Percentiles rank a stretch among this genome's conserved stretches.
These are phyloP conservation scores for Wakefieldia striispora DNA, from an alignment of 768 basidiomycete genomes.

Conservation along the genomic window DNA sequence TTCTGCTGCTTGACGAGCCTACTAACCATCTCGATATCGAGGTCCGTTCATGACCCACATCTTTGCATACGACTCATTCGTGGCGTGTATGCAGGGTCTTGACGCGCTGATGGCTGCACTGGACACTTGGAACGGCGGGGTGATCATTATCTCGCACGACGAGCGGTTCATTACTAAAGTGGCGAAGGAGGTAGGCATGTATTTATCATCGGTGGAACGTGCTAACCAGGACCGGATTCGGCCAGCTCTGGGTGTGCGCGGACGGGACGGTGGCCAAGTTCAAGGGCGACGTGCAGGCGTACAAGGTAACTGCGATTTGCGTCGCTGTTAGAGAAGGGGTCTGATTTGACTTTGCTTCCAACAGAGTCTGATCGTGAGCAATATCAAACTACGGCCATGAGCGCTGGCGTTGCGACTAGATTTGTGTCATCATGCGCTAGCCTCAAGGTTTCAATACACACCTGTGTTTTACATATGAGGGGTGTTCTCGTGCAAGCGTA, in stretches of 20 bases:
- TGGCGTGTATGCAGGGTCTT: slow-evolving; percentile 59
- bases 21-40: slow-evolving; percentile 97
- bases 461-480: too few species aligned
- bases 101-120: slow-evolving; percentile 91
- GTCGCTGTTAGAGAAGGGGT: neutral
- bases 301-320: slow-evolving; percentile 60
- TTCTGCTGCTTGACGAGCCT: slow-evolving; percentile 94
- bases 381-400: slow-evolving; percentile 57
- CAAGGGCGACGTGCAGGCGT: slow-evolving; percentile 85
- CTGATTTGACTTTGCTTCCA: neutral
- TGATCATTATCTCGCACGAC: slow-evolving; percentile 94
- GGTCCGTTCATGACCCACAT: slow-evolving; percentile 36
- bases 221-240: slow-evolving; percentile 2
- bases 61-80: neutral
- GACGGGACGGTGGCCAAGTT: slow-evolving; percentile 81
- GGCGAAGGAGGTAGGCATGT: slow-evolving; percentile 62
- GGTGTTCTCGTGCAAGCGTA: too few species aligned
- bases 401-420: neutral
- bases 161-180: slow-evolving; percentile 92
- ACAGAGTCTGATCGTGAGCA: slow-evolving; percentile 74
- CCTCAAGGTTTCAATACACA: too few species aligned
- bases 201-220: neutral
- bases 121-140: slow-evolving; percentile 82
- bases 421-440: too few species aligned
- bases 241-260: slow-evolving; percentile 89